These are phyloP conservation scores for Coemansia sp. DNA, from an alignment of 192 early-diverging fungal species.

Conservation along the genomic window DNA sequence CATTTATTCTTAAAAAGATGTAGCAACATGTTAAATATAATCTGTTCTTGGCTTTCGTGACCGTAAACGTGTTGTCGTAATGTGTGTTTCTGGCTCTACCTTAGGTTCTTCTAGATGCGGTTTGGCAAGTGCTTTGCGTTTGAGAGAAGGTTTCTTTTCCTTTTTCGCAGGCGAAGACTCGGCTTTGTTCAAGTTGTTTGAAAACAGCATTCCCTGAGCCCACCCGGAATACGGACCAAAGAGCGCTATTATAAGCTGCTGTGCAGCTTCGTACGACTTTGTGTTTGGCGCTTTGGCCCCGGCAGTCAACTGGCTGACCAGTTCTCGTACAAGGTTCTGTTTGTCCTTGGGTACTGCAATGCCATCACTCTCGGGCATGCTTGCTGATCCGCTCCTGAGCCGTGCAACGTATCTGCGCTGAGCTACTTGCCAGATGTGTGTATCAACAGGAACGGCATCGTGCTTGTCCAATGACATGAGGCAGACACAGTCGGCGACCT, in stretches of 20 bases:
- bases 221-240: conserved; percentile 84
- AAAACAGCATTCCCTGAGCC: conserved; percentile 67
- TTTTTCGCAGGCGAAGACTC: not conserved
- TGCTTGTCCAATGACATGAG: conserved; percentile 89
- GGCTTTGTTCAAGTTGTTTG: conserved; percentile 37
- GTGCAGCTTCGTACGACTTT: conserved; percentile 67
- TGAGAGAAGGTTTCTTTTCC: conserved; percentile 5
- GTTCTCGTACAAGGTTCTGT: conserved; percentile 22
- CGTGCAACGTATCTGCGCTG: conserved; percentile 67
- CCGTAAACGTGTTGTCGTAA: not conserved
- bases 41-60: not conserved
- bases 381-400: not conserved
- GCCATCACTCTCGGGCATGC: not conserved
- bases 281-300: conserved; percentile 61
- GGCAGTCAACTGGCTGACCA: conserved; percentile 13
- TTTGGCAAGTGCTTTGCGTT: conserved; percentile 6
- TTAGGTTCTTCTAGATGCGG: not conserved
- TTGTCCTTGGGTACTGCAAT: conserved; percentile 10
- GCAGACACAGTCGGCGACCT: conserved; percentile 96
- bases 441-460: conserved; percentile 83
- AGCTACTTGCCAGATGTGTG: conserved; percentile 96
- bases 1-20: conserved; percentile 49
- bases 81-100: not conserved
- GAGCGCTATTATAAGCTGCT: conserved; percentile 64
- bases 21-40: conserved; percentile 2